Evolutionary conservation across 202 grass and related monocot genomes (phyloP), one percentile per base, ranked within the genome.

Genomic region (Brachypodium distachyon): DNA sequence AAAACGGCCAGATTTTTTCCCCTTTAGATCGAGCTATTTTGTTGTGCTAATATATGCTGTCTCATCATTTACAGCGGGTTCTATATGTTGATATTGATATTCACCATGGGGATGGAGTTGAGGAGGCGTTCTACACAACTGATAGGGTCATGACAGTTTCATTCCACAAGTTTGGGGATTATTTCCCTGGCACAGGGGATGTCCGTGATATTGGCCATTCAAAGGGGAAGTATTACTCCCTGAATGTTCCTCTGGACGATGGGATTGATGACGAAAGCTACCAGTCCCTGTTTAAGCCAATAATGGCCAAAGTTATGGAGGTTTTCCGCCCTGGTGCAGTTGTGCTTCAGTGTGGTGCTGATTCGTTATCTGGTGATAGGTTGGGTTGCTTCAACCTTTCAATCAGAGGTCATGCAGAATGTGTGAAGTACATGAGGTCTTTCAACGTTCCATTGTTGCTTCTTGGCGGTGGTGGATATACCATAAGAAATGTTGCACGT

Each of bases 131-230:
- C 77, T 97, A 93, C 71, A 97, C 88, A 13, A 93, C 93, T 1
- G 90, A 97, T 47, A 87, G 90, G 70, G 93, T 93, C 47, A 97
- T 97, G 93, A 97, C 93, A 1, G 93, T 97, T 17, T 97, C 93
- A 37, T 97, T 97, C 60, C 93, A 97, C 48, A 93, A 97, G 85
- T 97, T 91, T 75, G 93, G 90, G 7, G 90, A 91, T 70, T 97
- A 97, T 54, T 97, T 97, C 54, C 90, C 93, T 23, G 93, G 93
- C 18, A 97, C 93, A 25, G 90, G 93, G 52, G 90, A 97, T 75
- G 87, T 97, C 49, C 87, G 73, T 38, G 93, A 97, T 22, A 65
- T 85, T 10, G 93, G 93, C 26, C 58, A 89, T 41, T 82, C 61
- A 52, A 91, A 97, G 65, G 93, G 93, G 43, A 91, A 97, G 74